phyloP scores from a whole-genome alignment of 495 filamentous ascomycete species.

The Apiosordaria backusii region DNA sequence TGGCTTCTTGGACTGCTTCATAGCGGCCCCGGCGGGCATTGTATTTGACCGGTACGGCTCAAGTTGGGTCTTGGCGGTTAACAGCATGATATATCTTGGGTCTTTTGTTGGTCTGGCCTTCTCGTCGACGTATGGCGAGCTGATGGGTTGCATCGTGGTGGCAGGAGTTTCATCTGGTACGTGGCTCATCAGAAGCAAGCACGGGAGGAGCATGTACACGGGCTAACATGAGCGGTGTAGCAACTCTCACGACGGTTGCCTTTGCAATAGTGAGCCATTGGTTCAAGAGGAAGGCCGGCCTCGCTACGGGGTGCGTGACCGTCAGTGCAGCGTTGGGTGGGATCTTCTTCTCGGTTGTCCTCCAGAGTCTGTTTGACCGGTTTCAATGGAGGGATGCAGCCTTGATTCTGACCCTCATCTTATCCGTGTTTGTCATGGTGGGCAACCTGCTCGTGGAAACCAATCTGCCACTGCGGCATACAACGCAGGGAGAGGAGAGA shows the following conservation, averaged over 20 bases:
- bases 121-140: conserved; percentile 23
- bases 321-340: conserved; percentile 31
- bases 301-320: conserved; percentile 30
- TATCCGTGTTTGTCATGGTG: conserved; percentile 18
- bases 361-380: conserved; percentile 27
- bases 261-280: conserved; percentile 29
- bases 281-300: conserved; percentile 21
- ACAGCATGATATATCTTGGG: conserved; percentile 19
- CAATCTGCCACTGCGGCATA: conserved; percentile 11
- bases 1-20: conserved; percentile 29
- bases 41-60: conserved; percentile 26
- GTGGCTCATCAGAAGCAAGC: neutral
- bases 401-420: conserved; percentile 20
- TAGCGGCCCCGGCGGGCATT: conserved; percentile 20
- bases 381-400: conserved; percentile 19
- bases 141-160: conserved; percentile 29
- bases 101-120: conserved; percentile 30
- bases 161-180: conserved; percentile 27
- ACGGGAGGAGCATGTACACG: neutral
- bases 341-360: conserved; percentile 30
- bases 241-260: conserved; percentile 27
- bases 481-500: neutral
- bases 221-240: conserved; percentile 17
- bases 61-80: conserved; percentile 18
- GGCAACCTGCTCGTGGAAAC: conserved; percentile 25